Evolutionary conservation across 495 filamentous ascomycete species (phyloP).

Genomic region (Oidiodendron maius): DNA sequence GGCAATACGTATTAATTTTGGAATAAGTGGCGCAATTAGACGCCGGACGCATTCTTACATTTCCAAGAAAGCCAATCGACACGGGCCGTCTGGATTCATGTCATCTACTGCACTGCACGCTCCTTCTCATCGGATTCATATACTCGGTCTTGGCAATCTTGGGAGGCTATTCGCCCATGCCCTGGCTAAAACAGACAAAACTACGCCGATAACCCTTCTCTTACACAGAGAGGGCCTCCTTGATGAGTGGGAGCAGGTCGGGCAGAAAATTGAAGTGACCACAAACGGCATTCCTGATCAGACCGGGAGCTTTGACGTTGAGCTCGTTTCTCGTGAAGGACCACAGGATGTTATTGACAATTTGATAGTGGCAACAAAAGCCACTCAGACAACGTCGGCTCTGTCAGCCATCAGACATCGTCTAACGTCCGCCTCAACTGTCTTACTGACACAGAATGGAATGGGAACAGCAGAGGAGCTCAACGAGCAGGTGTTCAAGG

Average conservation of each 20-base stretch:
- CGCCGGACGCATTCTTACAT: no score
- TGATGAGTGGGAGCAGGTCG: conserved; percentile 32
- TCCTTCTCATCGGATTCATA: conserved; percentile 23
- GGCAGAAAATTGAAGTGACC: conserved; percentile 9
- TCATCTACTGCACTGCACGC: not conserved
- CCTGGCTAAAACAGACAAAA: conserved; percentile 29
- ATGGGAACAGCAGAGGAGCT: conserved; percentile 63
- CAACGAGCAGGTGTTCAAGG: conserved; percentile 56
- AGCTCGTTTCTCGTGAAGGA: conserved; percentile 1
- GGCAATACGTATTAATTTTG: no score
- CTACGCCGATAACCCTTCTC: conserved; percentile 39
- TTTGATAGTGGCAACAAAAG: conserved; percentile 70
- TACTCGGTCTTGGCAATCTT: conserved; percentile 52
- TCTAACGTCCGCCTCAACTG: conserved; percentile 53
- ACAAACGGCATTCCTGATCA: conserved; percentile 1
- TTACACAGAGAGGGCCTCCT: conserved; percentile 33
- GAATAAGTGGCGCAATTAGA: no score
- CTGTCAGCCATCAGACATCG: conserved; percentile 55
- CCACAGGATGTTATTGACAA: conserved; percentile 46
- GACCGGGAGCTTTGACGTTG: conserved; percentile 6
- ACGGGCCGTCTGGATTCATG: not conserved
- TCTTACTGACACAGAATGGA: conserved; percentile 79
- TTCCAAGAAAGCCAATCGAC: not conserved
- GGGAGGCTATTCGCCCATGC: conserved; percentile 40
- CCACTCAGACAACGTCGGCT: conserved; percentile 52